A percentile compares a stretch with the other conserved stretches of the same genome.
phyloP scores from a whole-genome alignment of 2,329 filamentous ascomycete genomes.

The Botrytis elliptica region DNA sequence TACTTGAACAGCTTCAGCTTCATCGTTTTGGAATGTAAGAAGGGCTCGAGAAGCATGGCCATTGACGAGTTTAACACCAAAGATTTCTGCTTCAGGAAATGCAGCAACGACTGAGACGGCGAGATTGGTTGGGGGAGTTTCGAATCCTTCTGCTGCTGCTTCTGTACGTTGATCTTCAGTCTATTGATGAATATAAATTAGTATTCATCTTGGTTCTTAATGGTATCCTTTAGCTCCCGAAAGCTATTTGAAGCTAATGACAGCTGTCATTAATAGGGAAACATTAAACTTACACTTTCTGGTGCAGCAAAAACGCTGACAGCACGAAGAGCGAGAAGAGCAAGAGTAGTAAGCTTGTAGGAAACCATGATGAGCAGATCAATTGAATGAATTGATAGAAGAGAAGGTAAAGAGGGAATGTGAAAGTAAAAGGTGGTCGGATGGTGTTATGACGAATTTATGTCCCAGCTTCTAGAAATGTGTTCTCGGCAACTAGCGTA shows the following conservation, averaged over 20 bases:
- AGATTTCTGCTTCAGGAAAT: slow-evolving; percentile 67
- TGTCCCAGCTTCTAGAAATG: slow-evolving; percentile 20
- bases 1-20: slow-evolving; percentile 71
- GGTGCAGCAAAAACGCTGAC: slow-evolving; percentile 62
- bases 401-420: slow-evolving; percentile 4
- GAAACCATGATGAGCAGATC: slow-evolving; percentile 61
- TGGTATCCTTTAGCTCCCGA: slow-evolving; percentile 10
- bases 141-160: slow-evolving; percentile 33
- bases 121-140: slow-evolving; percentile 46
- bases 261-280: slow-evolving; percentile 18
- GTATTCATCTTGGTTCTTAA: neutral
- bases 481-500: slow-evolving; percentile 23
- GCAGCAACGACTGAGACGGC: slow-evolving; percentile 64
- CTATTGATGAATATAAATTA: slow-evolving; percentile 16
- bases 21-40: slow-evolving; percentile 80
- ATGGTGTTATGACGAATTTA: slow-evolving; percentile 11
- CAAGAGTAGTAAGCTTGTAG: slow-evolving; percentile 69
- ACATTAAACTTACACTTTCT: slow-evolving; percentile 50
- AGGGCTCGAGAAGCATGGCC: slow-evolving; percentile 80
- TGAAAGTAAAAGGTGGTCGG: neutral
- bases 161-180: slow-evolving; percentile 22
- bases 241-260: slow-evolving; percentile 14
- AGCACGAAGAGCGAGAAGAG: slow-evolving; percentile 68
- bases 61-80: slow-evolving; percentile 95
- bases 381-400: slow-evolving; percentile 23